Conservation (phyloP, 768 basidiomycete species). For the Termitomyces sp. region DNA sequence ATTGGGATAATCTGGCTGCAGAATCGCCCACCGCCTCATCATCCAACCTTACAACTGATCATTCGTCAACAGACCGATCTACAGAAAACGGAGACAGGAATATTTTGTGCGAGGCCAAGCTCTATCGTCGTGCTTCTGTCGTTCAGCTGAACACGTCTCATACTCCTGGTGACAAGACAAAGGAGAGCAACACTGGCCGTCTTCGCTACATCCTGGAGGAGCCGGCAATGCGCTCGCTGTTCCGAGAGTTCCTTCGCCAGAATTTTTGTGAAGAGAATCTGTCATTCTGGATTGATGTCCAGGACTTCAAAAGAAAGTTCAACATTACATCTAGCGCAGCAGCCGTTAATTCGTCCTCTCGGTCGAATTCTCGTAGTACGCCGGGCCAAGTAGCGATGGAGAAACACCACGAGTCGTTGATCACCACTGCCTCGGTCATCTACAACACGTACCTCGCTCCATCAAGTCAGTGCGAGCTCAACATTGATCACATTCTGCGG, state of each 20-base stretch:
- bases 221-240: slow-evolving; percentile 78
- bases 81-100: slow-evolving; percentile 23
- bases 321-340: slow-evolving; percentile 91
- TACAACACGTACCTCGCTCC: slow-evolving; percentile 96
- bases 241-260: slow-evolving; percentile 88
- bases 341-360: slow-evolving; percentile 39
- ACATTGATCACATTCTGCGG: slow-evolving; percentile 95
- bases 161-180: slow-evolving; percentile 53
- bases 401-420: slow-evolving; percentile 90
- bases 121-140: slow-evolving; percentile 74
- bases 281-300: slow-evolving; percentile 94
- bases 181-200: slow-evolving; percentile 90
- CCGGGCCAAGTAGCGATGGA: slow-evolving; percentile 91
- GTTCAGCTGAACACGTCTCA: slow-evolving; percentile 60
- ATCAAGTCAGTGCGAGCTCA: slow-evolving; percentile 91
- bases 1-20: slow-evolving; percentile 62
- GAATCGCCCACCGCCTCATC: slow-evolving; percentile 65
- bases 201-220: slow-evolving; percentile 91
- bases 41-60: slow-evolving; percentile 51
- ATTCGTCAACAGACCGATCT: slow-evolving; percentile 55
- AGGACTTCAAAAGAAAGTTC: slow-evolving; percentile 96
- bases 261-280: slow-evolving; percentile 99
- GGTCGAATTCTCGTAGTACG: slow-evolving; percentile 39
- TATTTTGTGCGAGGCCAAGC: slow-evolving; percentile 47
- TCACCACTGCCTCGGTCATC: slow-evolving; percentile 90